Percentiles rank a stretch among this genome's conserved stretches.
Evolutionary conservation across 73 alveolate species (phyloP).

Genomic region (Stentor roeselii): DNA sequence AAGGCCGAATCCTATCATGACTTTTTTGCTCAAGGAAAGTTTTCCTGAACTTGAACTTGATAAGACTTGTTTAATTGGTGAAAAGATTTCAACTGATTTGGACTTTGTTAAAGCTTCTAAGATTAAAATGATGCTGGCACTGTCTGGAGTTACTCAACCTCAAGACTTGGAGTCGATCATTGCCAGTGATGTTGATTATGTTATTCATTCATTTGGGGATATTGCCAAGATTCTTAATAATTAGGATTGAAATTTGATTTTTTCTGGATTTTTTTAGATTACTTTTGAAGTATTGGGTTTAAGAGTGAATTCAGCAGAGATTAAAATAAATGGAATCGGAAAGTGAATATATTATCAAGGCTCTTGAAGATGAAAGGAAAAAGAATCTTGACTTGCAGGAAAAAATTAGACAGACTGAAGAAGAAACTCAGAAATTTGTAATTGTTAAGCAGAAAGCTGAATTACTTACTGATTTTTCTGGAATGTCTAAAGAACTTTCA

Average conservation of each 20-base stretch:
- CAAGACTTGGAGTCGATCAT: background rate
- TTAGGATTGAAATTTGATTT: too few species aligned
- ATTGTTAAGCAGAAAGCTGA: background rate
- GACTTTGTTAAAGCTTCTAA: background rate
- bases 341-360: background rate
- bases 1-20: constrained; percentile 20
- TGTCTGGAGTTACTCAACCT: constrained; percentile 10
- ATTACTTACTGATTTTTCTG: background rate
- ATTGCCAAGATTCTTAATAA: background rate
- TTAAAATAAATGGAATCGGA: constrained; percentile 2
- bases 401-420: background rate
- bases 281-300: too few species aligned
- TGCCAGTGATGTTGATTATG: background rate
- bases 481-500: constrained; percentile 4
- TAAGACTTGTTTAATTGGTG: constrained; percentile 12
- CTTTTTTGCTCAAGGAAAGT: background rate
- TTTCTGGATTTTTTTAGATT: too few species aligned
- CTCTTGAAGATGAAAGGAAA: background rate
- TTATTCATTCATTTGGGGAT: background rate
- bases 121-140: background rate
- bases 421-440: constrained; percentile 14
- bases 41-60: constrained; percentile 7
- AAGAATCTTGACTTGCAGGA: background rate
- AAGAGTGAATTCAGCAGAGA: too few species aligned
- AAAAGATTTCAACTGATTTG: background rate